Conservation (phyloP, 768 basidiomycete genomes). For the Clavaria fumosa region DNA sequence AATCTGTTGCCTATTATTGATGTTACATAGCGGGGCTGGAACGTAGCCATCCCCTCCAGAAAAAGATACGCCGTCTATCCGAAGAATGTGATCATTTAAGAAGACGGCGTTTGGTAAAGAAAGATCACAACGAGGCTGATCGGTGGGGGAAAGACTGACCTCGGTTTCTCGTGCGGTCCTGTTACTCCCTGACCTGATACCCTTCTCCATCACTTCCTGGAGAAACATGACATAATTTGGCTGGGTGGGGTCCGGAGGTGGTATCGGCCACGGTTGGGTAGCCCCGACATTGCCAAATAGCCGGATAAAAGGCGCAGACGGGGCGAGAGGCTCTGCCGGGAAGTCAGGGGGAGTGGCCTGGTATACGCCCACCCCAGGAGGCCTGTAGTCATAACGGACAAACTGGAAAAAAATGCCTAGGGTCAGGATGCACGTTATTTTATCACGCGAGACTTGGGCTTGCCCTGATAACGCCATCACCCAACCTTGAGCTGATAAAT, state of each 20-base stretch:
- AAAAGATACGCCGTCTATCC: slow-evolving; percentile 4
- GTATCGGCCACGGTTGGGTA: background rate
- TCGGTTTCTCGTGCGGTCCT: slow-evolving; percentile 3
- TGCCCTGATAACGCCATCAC: slow-evolving; percentile 3
- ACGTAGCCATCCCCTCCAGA: slow-evolving; percentile 1
- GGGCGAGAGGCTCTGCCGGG: slow-evolving; percentile 2
- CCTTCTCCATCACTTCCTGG: slow-evolving; percentile 3
- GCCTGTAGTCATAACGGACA: slow-evolving; percentile 4
- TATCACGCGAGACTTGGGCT: background rate
- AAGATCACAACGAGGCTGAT: too few species aligned
- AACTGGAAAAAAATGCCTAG: background rate
- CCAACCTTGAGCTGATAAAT: background rate
- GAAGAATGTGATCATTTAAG: background rate
- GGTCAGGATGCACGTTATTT: background rate
- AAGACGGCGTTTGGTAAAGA: too few species aligned
- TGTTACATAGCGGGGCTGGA: slow-evolving; percentile 1
- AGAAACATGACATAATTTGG: slow-evolving; percentile 1
- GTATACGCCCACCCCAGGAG: slow-evolving; percentile 1
- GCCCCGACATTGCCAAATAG: slow-evolving; percentile 2
- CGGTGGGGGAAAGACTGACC: too few species aligned
- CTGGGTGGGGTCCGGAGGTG: background rate
- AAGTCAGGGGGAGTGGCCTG: slow-evolving; percentile 5
- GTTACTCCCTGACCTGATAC: background rate
- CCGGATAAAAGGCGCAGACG: slow-evolving; percentile 2
- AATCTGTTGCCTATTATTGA: slow-evolving; percentile 3